A percentile compares a stretch with the other conserved stretches of the same genome.
These are phyloP conservation scores for Penicillium desertorum DNA, from an alignment of 495 filamentous ascomycete species.

Conservation along the genomic window DNA sequence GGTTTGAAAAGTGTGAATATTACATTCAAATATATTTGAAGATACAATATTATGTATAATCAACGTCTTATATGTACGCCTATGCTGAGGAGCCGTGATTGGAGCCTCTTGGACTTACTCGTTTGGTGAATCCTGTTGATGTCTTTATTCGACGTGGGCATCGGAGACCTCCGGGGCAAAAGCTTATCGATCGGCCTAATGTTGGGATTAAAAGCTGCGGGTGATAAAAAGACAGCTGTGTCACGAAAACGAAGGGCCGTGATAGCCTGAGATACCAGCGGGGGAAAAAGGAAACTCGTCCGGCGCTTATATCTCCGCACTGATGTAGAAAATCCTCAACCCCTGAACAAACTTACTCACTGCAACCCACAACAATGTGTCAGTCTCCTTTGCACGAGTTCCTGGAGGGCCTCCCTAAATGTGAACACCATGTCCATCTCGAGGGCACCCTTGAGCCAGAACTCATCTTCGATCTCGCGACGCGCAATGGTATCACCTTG, in stretches of 20 bases:
- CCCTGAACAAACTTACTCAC: neutral
- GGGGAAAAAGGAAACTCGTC: slow-evolving; percentile 12
- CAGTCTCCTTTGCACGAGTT: slow-evolving; percentile 53
- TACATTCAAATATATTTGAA: slow-evolving; percentile 3
- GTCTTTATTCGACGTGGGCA: neutral
- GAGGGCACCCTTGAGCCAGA: slow-evolving; percentile 68
- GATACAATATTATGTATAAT: neutral
- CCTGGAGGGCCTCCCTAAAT: slow-evolving; percentile 69
- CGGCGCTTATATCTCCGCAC: slow-evolving; percentile 1
- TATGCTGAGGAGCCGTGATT: neutral
- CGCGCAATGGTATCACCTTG: slow-evolving; percentile 60
- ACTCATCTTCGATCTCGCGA: slow-evolving; percentile 67
- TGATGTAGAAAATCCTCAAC: neutral
- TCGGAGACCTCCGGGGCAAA: slow-evolving; percentile 25
- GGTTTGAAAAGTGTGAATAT: slow-evolving; percentile 1
- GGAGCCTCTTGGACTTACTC: slow-evolving; percentile 19
- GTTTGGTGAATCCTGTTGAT: neutral
- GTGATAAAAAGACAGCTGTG: neutral
- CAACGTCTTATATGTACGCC: neutral
- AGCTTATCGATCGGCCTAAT: neutral
- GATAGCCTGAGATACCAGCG: slow-evolving; percentile 5
- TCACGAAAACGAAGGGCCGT: neutral
- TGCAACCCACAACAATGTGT: slow-evolving; percentile 29
- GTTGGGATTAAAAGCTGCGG: neutral
- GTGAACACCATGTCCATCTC: slow-evolving; percentile 77